Percentiles rank a stretch among this genome's conserved stretches.
phyloP scores from a whole-genome alignment of 306 rosid genomes.

The Prunus padus region DNA sequence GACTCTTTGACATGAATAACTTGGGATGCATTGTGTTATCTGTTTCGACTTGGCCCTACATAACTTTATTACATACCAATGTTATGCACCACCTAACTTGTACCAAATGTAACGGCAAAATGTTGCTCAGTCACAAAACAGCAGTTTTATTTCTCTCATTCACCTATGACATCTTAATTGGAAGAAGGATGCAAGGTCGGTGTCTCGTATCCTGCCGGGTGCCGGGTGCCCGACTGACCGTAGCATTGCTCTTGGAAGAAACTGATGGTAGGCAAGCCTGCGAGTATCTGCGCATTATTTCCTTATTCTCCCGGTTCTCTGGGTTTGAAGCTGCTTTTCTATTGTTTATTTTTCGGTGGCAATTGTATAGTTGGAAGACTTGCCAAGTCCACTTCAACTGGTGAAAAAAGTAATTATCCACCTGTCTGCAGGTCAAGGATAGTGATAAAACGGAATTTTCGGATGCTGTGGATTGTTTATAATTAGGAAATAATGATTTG shows the following conservation, averaged over 20 bases:
- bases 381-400: neutral
- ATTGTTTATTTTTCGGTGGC: neutral
- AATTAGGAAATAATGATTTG: neutral
- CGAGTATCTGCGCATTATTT: neutral
- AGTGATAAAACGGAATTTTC: neutral
- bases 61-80: neutral
- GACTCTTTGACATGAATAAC: conserved; percentile 1
- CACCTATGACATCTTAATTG: neutral
- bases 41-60: conserved; percentile 1
- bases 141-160: conserved; percentile 4
- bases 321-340: neutral
- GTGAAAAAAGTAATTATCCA: conserved; percentile 14
- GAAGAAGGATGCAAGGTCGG: too few species aligned
- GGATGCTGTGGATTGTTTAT: conserved; percentile 1
- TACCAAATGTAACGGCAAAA: conserved; percentile 20
- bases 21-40: neutral
- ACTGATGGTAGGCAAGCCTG: neutral
- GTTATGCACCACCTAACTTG: conserved; percentile 18
- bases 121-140: conserved; percentile 18
- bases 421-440: neutral
- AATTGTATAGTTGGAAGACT: conserved; percentile 5
- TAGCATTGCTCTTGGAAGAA: neutral
- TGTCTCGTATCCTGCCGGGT: too few species aligned
- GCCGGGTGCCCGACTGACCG: too few species aligned
- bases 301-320: neutral